Percentiles rank a stretch among this genome's conserved stretches.
phyloP scores from a whole-genome alignment of 225 moss, liverwort and hornwort genomes.

The Polytrichum commune region DNA sequence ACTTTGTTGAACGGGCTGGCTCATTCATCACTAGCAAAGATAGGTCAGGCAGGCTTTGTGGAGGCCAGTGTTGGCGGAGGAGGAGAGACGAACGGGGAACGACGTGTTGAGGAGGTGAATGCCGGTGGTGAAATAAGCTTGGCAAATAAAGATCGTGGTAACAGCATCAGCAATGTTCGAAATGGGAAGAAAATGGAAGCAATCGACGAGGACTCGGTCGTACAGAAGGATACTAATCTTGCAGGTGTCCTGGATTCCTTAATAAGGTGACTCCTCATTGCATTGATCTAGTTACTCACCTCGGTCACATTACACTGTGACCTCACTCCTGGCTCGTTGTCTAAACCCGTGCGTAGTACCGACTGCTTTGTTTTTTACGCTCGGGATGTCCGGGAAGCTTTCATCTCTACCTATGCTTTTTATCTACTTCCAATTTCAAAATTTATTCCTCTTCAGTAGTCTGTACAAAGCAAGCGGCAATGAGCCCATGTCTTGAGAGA shows the following conservation, averaged over 20 bases:
- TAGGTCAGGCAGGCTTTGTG: constrained; percentile 31
- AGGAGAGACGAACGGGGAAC: constrained; percentile 20
- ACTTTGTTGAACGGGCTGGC: constrained; percentile 33
- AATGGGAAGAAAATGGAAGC: constrained; percentile 51
- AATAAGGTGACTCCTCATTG: constrained; percentile 33
- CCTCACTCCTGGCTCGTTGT: no score
- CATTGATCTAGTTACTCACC: background rate
- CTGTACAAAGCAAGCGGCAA: no score
- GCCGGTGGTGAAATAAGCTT: constrained; percentile 15
- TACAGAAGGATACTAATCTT: constrained; percentile 41
- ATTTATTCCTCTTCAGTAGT: no score
- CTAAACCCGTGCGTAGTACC: no score
- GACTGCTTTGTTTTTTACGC: no score
- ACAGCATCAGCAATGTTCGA: constrained; percentile 31
- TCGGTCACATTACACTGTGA: background rate
- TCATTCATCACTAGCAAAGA: constrained; percentile 26
- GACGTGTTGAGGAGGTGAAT: constrained; percentile 13
- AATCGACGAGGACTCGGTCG: constrained; percentile 39
- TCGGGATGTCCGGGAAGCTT: no score
- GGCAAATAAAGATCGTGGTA: constrained; percentile 20
- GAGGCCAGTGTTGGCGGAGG: constrained; percentile 27
- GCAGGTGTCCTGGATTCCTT: constrained; percentile 52
- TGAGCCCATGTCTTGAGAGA: no score
- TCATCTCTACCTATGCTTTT: no score
- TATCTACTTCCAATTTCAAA: no score